phyloP scores from a whole-genome alignment of 2,329 filamentous ascomycete genomes.

The Ascochyta lentis region DNA sequence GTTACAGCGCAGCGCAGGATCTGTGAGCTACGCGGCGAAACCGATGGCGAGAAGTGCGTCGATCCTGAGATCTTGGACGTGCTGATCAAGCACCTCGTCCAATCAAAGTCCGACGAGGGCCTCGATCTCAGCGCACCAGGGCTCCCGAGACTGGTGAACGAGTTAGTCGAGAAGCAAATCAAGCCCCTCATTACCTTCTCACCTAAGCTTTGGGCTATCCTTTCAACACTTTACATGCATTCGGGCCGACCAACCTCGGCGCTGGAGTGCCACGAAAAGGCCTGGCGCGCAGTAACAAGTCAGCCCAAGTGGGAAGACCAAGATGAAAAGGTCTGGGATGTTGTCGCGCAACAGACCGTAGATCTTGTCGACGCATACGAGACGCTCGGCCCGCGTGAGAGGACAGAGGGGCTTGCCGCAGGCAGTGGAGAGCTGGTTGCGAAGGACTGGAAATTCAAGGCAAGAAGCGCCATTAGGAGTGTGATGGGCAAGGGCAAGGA shows the following conservation, averaged over 20 bases:
- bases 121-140: conserved; percentile 56
- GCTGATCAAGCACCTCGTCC: conserved; percentile 73
- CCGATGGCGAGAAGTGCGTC: conserved; percentile 76
- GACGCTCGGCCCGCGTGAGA: conserved; percentile 63
- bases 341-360: conserved; percentile 78
- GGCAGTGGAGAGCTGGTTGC: conserved; percentile 69
- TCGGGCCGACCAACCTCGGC: conserved; percentile 72
- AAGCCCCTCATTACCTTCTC: conserved; percentile 84
- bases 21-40: conserved; percentile 71
- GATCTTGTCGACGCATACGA: conserved; percentile 84
- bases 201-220: conserved; percentile 76
- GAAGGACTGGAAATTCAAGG: conserved; percentile 86
- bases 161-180: conserved; percentile 76
- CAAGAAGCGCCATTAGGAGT: conserved; percentile 80
- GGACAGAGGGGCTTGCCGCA: conserved; percentile 60
- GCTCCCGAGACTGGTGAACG: conserved; percentile 67
- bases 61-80: conserved; percentile 75
- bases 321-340: conserved; percentile 70
- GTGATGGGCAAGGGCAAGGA: conserved; percentile 84
- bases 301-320: conserved; percentile 63
- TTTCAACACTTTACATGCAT: conserved; percentile 77
- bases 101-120: conserved; percentile 36
- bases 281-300: conserved; percentile 76
- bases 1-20: conserved; percentile 76
- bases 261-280: conserved; percentile 85